phyloP scores from a whole-genome alignment of 2,329 filamentous ascomycete species.

The Aureobasidium sp. region DNA sequence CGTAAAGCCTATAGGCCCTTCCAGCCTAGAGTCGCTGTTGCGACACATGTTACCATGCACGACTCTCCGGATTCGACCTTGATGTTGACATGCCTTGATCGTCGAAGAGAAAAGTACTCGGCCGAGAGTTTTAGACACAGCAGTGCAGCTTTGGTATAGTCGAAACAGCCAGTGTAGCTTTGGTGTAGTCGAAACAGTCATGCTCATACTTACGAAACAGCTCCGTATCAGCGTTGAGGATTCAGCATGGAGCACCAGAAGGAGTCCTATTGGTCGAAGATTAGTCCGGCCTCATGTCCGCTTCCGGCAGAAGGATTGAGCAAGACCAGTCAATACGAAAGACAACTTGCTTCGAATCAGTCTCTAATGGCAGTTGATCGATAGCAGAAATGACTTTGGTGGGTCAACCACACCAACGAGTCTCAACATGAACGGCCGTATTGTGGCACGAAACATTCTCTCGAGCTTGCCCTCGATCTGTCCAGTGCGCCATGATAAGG shows the following conservation, averaged over 20 bases:
- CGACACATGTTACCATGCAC: not conserved
- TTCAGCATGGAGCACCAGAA: not conserved
- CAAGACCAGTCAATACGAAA: not conserved
- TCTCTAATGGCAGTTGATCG: not conserved
- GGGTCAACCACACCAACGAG: not conserved
- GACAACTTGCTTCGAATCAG: not conserved
- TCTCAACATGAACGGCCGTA: not conserved
- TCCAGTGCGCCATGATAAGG: not conserved
- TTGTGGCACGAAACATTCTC: not conserved
- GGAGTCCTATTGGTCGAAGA: not conserved
- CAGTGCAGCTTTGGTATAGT: not conserved
- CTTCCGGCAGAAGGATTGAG: not conserved
- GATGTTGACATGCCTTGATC: not conserved
- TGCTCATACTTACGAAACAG: not conserved
- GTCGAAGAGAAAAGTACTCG: not conserved
- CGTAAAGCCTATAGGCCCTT: not conserved
- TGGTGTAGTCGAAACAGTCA: not conserved
- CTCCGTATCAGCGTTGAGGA: not conserved
- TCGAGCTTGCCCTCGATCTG: not conserved
- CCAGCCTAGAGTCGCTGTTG: not conserved
- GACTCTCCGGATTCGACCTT: not conserved
- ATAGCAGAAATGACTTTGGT: constrained; percentile 1
- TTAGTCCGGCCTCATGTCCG: not conserved
- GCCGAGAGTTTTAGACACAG: not conserved
- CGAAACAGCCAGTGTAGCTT: not conserved